phyloP scores from a whole-genome alignment of 306 rosid genomes.

The Oemleria cerasiformis region DNA sequence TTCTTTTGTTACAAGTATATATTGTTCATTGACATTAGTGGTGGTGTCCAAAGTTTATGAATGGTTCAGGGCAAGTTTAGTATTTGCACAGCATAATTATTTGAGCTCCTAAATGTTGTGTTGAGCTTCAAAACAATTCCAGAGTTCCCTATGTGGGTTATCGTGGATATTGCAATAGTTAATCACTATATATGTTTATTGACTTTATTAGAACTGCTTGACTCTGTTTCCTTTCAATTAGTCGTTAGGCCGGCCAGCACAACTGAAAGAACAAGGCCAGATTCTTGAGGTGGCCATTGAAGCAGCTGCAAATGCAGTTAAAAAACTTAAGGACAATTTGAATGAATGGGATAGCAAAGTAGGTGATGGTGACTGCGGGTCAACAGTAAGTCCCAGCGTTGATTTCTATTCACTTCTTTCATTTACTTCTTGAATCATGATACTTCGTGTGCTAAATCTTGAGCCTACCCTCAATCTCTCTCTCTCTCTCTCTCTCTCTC shows the following conservation, averaged over 20 bases:
- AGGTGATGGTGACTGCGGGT: constrained; percentile 98
- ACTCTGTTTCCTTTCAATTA: constrained; percentile 33
- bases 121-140: not conserved
- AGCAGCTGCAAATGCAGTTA: constrained; percentile 78
- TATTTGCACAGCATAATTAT: not conserved
- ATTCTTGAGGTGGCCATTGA: constrained; percentile 73
- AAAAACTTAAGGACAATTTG: constrained; percentile 52
- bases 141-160: not conserved
- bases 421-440: not conserved
- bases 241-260: constrained; percentile 58
- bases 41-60: not conserved
- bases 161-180: not conserved
- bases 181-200: not conserved
- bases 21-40: not conserved
- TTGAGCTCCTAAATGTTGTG: not conserved
- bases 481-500: too few relatives aligned
- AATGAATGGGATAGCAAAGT: constrained; percentile 95
- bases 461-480: constrained; percentile 15
- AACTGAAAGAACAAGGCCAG: constrained; percentile 68
- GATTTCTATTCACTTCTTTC: constrained; percentile 1
- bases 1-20: not conserved
- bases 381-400: constrained; percentile 60
- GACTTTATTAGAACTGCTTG: not conserved
- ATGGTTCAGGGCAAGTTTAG: not conserved
- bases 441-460: not conserved